phyloP scores from a whole-genome alignment of 768 basidiomycete species.

The Boletus reticuloceps region DNA sequence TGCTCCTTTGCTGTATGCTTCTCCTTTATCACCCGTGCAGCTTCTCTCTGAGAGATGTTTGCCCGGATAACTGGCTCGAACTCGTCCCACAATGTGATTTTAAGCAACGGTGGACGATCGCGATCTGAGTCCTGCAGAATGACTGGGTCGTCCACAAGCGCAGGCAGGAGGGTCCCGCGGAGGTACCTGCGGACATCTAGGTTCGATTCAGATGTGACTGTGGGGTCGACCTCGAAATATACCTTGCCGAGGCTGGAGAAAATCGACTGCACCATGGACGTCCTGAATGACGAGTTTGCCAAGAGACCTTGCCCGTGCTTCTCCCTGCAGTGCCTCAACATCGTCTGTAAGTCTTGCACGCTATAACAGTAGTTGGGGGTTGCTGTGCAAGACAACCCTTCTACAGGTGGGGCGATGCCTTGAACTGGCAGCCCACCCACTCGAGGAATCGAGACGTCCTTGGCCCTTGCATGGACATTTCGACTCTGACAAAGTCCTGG shows the following conservation, averaged over 20 bases:
- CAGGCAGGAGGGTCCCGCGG: background rate
- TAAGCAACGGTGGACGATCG: slow-evolving; percentile 3
- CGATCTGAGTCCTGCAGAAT: background rate
- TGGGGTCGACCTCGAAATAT: slow-evolving; percentile 4
- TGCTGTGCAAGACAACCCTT: too few relatives aligned
- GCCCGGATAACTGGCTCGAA: background rate
- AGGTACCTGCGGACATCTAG: background rate
- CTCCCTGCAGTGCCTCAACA: too few relatives aligned
- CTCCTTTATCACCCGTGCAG: background rate
- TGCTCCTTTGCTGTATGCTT: background rate
- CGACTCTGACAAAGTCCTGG: too few relatives aligned
- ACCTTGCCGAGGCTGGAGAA: background rate
- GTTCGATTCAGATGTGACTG: background rate
- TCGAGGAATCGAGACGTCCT: too few relatives aligned
- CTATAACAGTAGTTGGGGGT: too few relatives aligned
- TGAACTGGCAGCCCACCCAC: too few relatives aligned
- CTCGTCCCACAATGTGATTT: background rate
- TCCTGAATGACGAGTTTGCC: too few relatives aligned
- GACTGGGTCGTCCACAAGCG: background rate
- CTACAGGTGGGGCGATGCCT: too few relatives aligned
- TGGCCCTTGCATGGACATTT: too few relatives aligned
- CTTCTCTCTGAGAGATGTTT: background rate
- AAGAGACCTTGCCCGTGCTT: too few relatives aligned
- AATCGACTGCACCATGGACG: too few relatives aligned
- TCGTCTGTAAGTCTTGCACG: too few relatives aligned